These are phyloP conservation scores for Apodospora peruviana DNA, from an alignment of 495 filamentous ascomycete genomes.

Conservation along the genomic window DNA sequence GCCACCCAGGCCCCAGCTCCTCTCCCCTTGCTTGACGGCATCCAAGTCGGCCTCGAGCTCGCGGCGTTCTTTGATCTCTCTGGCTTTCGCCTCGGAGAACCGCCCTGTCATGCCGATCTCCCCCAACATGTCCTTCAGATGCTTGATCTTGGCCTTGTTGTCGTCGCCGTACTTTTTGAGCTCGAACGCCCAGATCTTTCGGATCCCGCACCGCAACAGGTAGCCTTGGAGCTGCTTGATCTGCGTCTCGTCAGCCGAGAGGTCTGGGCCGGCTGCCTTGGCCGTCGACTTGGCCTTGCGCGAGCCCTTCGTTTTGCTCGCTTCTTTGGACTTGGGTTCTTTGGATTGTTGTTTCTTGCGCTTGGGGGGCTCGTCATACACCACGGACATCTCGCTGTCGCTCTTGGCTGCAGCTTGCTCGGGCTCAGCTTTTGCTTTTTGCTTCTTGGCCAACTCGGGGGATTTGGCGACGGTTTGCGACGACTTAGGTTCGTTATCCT, in stretches of 20 bases:
- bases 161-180: conserved; percentile 66
- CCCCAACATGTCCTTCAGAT: conserved; percentile 69
- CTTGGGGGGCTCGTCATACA: conserved; percentile 42
- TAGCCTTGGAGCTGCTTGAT: conserved; percentile 89
- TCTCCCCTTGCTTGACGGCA: conserved; percentile 69
- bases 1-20: conserved; percentile 61
- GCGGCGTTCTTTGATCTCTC: conserved; percentile 74
- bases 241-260: conserved; percentile 65
- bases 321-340: conserved; percentile 16
- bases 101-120: conserved; percentile 84
- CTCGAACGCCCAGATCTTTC: conserved; percentile 86
- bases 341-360: no score
- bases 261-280: conserved; percentile 34
- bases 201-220: conserved; percentile 86
- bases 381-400: conserved; percentile 67
- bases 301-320: conserved; percentile 7
- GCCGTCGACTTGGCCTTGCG: conserved; percentile 19
- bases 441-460: conserved; percentile 23
- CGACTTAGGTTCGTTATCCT: neutral
- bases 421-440: conserved; percentile 28
- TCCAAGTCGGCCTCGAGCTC: conserved; percentile 80
- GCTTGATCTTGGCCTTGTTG: conserved; percentile 70
- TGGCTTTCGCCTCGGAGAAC: conserved; percentile 77
- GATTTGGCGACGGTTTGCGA: neutral
- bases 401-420: conserved; percentile 15